These are phyloP conservation scores for Rhodotorula sp. DNA, from an alignment of 1,284 basidiomycete species.

Conservation along the genomic window DNA sequence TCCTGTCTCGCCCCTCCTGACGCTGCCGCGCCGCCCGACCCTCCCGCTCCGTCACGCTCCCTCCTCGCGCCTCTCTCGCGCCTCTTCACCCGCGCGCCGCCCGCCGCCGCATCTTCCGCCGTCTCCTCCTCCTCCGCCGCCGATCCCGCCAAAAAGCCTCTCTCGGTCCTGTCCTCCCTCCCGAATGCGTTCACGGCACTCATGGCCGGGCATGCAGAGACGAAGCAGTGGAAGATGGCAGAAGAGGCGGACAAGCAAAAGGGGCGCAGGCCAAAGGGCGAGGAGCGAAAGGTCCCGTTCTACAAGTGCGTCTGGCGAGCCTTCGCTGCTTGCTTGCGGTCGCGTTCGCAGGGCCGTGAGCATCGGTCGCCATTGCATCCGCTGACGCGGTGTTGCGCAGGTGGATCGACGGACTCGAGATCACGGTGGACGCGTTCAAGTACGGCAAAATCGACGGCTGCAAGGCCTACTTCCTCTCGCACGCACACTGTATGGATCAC, in stretches of 20 bases:
- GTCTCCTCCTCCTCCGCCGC: background rate
- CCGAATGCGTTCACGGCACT: conserved; percentile 70
- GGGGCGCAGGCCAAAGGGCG: conserved; percentile 35
- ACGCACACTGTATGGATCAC: conserved; percentile 76
- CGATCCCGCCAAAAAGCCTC: conserved; percentile 21
- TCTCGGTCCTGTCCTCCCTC: conserved; percentile 12
- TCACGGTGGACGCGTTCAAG: conserved; percentile 44
- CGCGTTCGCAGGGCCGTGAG: background rate
- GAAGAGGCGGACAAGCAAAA: conserved; percentile 53
- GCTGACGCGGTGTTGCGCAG: background rate
- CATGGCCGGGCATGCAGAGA: conserved; percentile 78
- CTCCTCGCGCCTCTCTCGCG: conserved; percentile 20
- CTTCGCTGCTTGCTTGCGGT: background rate
- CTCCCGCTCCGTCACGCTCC: conserved; percentile 7
- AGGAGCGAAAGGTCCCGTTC: conserved; percentile 78
- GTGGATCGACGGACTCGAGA: conserved; percentile 85
- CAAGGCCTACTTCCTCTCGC: conserved; percentile 58
- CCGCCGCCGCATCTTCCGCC: background rate
- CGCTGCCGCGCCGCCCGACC: conserved; percentile 16
- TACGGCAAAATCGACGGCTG: conserved; percentile 42
- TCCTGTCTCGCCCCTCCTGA: conserved; percentile 48
- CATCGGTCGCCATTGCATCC: background rate
- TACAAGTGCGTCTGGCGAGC: conserved; percentile 62
- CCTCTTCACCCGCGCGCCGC: conserved; percentile 14
- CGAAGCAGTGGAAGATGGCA: conserved; percentile 79